Evolutionary conservation across 1,139 yeast genomes (phyloP).

Genomic region (Yamadazyma atmosphaerica): DNA sequence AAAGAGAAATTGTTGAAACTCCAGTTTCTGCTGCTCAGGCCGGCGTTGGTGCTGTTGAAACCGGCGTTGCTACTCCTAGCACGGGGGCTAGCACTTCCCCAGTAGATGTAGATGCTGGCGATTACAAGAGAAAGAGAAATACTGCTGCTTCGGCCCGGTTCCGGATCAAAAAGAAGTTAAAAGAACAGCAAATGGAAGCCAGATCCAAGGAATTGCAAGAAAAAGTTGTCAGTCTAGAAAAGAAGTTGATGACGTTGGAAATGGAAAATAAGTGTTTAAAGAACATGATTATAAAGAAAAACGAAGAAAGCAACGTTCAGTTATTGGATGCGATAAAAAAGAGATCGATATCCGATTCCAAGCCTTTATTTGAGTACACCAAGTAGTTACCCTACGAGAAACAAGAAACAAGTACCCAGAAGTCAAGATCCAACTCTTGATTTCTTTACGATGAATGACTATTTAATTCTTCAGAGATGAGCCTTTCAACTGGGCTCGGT

Average conservation of each 20-base stretch:
- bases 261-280: conserved; percentile 63
- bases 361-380: conserved; percentile 33
- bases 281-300: conserved; percentile 61
- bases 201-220: conserved; percentile 64
- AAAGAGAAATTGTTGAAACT: too few species aligned
- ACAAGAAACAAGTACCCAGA: conserved; percentile 12
- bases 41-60: too few species aligned
- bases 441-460: conserved; percentile 13
- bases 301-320: conserved; percentile 43
- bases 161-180: conserved; percentile 76
- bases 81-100: background rate
- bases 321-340: conserved; percentile 44
- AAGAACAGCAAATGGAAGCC: conserved; percentile 82
- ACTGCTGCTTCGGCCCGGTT: conserved; percentile 83
- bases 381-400: too few species aligned
- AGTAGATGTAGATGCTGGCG: conserved; percentile 8
- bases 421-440: conserved; percentile 37
- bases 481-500: too few species aligned
- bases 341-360: conserved; percentile 36
- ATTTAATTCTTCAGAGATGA: conserved; percentile 17
- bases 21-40: too few species aligned
- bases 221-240: conserved; percentile 58
- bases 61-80: too few species aligned
- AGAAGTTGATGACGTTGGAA: conserved; percentile 56
- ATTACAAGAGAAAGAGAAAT: conserved; percentile 68